phyloP scores from a whole-genome alignment of 1,139 yeast species.

The Yamadazyma sp. region DNA sequence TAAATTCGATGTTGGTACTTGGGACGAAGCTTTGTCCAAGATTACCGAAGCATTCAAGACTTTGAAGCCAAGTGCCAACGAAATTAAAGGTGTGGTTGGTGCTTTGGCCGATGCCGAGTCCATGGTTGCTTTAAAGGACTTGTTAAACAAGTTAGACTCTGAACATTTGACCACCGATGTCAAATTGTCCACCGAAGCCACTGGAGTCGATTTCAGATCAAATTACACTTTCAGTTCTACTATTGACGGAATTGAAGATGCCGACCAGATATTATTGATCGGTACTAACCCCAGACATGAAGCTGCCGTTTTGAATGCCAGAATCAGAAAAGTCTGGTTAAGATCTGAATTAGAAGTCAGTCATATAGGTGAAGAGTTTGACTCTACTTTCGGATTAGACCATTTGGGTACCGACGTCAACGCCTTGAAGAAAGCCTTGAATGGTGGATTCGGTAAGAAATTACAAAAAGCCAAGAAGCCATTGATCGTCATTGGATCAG shows the following conservation, averaged over 20 bases:
- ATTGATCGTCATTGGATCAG: conserved; percentile 80
- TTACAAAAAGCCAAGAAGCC: conserved; percentile 71
- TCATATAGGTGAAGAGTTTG: conserved; percentile 74
- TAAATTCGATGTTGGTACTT: conserved; percentile 71
- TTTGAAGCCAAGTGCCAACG: conserved; percentile 64
- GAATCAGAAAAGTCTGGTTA: conserved; percentile 84
- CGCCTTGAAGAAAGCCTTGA: conserved; percentile 59
- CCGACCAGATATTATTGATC: conserved; percentile 74
- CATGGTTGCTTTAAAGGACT: conserved; percentile 77
- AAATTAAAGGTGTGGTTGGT: conserved; percentile 80
- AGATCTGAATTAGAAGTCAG: conserved; percentile 64
- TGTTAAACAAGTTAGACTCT: conserved; percentile 73
- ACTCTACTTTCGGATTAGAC: conserved; percentile 69
- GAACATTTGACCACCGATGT: conserved; percentile 80
- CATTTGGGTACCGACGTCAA: conserved; percentile 64
- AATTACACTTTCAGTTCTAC: conserved; percentile 81
- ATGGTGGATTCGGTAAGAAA: conserved; percentile 70
- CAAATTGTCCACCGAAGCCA: conserved; percentile 59
- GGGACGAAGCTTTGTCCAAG: conserved; percentile 83
- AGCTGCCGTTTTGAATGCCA: conserved; percentile 84
- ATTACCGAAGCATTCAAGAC: conserved; percentile 64
- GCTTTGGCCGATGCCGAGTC: conserved; percentile 83
- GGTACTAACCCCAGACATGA: conserved; percentile 91
- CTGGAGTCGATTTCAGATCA: conserved; percentile 74
- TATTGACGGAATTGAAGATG: conserved; percentile 77